Evolutionary conservation across 2,329 filamentous ascomycete genomes (phyloP).

Genomic region (Sporothrix brunneoviolacea): DNA sequence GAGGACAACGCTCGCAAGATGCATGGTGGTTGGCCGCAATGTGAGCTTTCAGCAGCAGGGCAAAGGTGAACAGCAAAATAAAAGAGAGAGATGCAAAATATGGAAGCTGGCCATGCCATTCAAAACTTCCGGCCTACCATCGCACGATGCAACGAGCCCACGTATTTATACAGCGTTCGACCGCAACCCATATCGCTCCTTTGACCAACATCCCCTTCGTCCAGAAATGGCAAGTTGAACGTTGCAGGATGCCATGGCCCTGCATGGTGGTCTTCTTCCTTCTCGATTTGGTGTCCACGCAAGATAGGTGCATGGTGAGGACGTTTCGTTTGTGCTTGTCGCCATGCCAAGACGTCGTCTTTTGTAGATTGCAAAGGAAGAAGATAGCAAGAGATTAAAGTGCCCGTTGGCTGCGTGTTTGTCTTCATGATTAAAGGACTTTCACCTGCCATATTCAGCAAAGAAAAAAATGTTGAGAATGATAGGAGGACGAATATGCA

Average conservation of each 20-base stretch:
- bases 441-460: background rate
- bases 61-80: too few species aligned
- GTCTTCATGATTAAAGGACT: background rate
- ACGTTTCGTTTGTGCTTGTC: background rate
- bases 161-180: background rate
- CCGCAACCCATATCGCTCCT: background rate
- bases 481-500: too few species aligned
- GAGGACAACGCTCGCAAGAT: slow-evolving; percentile 1
- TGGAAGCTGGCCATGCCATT: background rate
- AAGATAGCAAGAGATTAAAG: background rate
- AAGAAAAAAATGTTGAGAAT: too few species aligned
- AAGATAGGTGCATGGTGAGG: background rate
- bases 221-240: too few species aligned
- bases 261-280: background rate
- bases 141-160: background rate
- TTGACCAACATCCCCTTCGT: background rate
- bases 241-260: background rate
- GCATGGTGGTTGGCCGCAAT: background rate
- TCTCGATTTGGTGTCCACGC: background rate
- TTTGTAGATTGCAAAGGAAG: background rate
- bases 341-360: slow-evolving; percentile 5
- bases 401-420: background rate
- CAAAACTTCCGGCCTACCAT: background rate
- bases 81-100: background rate
- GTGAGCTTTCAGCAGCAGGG: background rate